These are phyloP conservation scores for Xylaria sp. DNA, from an alignment of 2,329 filamentous ascomycete species.

Conservation along the genomic window DNA sequence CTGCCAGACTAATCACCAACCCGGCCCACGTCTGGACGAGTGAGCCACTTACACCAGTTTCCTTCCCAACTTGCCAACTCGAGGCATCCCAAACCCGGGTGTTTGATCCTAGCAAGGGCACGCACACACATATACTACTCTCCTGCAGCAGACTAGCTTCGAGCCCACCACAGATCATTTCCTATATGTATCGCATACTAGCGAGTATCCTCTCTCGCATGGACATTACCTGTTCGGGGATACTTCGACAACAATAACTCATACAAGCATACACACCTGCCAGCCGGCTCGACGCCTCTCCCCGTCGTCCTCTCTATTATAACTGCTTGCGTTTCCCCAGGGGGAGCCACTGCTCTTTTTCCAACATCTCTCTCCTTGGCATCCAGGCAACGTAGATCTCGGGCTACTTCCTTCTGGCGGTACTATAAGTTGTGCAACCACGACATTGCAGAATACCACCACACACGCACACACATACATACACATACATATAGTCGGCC, in stretches of 20 bases:
- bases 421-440: constrained; percentile 21
- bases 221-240: background rate
- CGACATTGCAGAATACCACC: constrained; percentile 21
- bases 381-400: constrained; percentile 24
- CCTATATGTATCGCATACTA: constrained; percentile 3
- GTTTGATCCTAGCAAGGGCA: constrained; percentile 25
- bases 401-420: constrained; percentile 11
- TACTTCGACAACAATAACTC: background rate
- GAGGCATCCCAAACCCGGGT: constrained; percentile 18
- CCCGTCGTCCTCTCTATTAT: constrained; percentile 22
- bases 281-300: constrained; percentile 8
- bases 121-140: constrained; percentile 5
- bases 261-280: constrained; percentile 11
- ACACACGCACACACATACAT: no score
- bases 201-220: background rate
- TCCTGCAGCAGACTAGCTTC: constrained; percentile 24
- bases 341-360: constrained; percentile 7
- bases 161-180: constrained; percentile 20
- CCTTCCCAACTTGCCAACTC: constrained; percentile 12
- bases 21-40: background rate
- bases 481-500: constrained; percentile 15
- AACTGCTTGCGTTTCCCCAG: constrained; percentile 17
- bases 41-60: background rate
- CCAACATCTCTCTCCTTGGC: constrained; percentile 25
- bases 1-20: background rate